These are phyloP conservation scores for Chlamydomonas incerta DNA, from an alignment of 139 green algal species.

Conservation along the genomic window DNA sequence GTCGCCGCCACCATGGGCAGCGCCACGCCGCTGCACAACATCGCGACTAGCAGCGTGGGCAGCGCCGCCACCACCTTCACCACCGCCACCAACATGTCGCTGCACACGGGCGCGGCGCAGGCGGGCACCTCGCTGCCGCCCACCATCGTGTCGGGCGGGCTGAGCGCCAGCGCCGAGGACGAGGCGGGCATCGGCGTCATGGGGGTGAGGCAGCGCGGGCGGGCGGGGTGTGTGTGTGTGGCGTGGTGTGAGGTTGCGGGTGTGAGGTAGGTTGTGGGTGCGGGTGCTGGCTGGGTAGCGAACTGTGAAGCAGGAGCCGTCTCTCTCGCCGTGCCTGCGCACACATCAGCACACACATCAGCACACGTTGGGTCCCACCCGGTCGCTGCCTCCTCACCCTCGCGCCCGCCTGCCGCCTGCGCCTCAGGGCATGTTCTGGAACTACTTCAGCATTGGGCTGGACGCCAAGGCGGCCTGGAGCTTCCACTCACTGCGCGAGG, in stretches of 20 bases:
- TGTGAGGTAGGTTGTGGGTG: no score
- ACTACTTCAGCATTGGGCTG: constrained; percentile 87
- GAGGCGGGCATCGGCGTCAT: constrained; percentile 2
- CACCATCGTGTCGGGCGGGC: constrained; percentile 33
- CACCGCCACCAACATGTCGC: constrained; percentile 30
- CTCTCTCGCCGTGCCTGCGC: no score
- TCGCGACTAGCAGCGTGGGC: constrained; percentile 26
- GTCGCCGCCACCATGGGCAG: constrained; percentile 15
- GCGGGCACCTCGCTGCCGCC: constrained; percentile 8
- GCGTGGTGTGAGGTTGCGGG: background rate
- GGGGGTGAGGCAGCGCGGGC: background rate
- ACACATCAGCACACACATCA: no score
- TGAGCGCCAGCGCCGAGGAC: constrained; percentile 23
- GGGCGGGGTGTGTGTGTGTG: background rate
- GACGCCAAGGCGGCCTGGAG: constrained; percentile 84
- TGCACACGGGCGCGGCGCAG: constrained; percentile 35
- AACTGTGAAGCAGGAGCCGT: no score
- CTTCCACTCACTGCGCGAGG: constrained; percentile 87
- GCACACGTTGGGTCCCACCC: no score
- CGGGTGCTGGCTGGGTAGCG: no score
- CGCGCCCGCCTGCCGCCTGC: no score
- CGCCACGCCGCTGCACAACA: constrained; percentile 36
- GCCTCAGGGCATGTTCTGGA: constrained; percentile 76
- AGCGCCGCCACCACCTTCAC: constrained; percentile 36
- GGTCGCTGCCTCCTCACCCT: no score